Base-by-base conservation (phyloP, 2,329 filamentous ascomycete species). In the Claviceps paspali region DNA sequence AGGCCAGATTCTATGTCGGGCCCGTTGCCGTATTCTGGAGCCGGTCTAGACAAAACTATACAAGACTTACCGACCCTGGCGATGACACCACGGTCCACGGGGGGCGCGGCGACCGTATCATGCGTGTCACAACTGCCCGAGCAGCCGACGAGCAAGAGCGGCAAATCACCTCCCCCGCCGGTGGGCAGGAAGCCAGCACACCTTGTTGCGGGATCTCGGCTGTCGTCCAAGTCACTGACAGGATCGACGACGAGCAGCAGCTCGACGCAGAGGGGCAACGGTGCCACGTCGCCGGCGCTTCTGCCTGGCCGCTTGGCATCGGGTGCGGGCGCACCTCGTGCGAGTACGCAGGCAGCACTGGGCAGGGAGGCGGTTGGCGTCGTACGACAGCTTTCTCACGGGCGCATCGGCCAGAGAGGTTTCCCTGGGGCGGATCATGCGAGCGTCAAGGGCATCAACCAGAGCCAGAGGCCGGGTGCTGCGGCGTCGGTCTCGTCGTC, bases 111-210 rank as follows among this genome's bases (percentile, higher is more conserved):
- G 3, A 47, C 52, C 14, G 50, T 55, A 3, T 61, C 63, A 1
- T 53, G 53, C 29, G 39, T 46, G 27, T 56, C 63, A 2, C 54
- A 54, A 28, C 36, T 47, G 6, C 56, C 56, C 7, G 45, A 53
- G 36, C 47, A 50, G 29, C 43, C 55, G 26, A 54, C 56, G 23
- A 46, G 50, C 29, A 54, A 33, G 30, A 12, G 14, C 22, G 31
- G 14, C 11, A 68, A 67, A 43, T 50, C 56, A 8, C 56, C 68
- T n/a, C 73, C 70, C 5, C 69, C 70, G 5, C 69, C 68, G 1
- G 62, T 81, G 35, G 77, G 76, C 17, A 71, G 64, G 52, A 82
- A 82, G 47, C 77, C 77, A 1, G 63, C 68, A 2, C 70, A 75
- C 44, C 61, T 76, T 4, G 47, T 57, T 12, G 49, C 52, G 6